Evolutionary conservation across 495 filamentous ascomycete species (phyloP), one percentile per base, ranked within the genome.

Genomic region (Xylaria flabelliformis): DNA sequence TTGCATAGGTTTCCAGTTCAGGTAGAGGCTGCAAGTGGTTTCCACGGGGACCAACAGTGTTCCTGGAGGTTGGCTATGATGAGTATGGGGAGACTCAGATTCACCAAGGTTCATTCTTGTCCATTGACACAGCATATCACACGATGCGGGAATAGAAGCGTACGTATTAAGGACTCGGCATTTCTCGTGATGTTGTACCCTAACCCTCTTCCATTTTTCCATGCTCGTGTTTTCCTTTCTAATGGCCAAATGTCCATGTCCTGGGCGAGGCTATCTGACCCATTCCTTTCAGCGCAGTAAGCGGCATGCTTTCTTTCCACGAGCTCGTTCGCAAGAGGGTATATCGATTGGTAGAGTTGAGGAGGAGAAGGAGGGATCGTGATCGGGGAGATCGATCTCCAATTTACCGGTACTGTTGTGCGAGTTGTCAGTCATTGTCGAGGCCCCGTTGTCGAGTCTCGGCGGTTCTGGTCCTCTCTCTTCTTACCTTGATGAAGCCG

Each of bases 401-500:
- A 21, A 62, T 69, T 69, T 69, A 69, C 67, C 67, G 67, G 67
- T 69, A 69, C 67, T 69, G 26, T 21, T 4, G n/a, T 8, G 46
- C 13, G n/a, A 34, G 58, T 2, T 39, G 58, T 61, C 32, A 61
- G 58, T 10, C 17, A 61, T 36, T 2, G 58, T 61, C 58, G 53
- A 1, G 24, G 3, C 8, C 36, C 51, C 51, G 12, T 24, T 13
- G 21, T 55, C 51, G 51, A 55, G 29, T 12, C 8, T 2, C 15
- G 29, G 8, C 17, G 55, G 26, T 34, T 50, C 48, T 21, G 6
- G 48, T 10, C n/a, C 6, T 51, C 19, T 17, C 26, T 46, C 53
- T 59, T 36, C 55, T 61, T 39, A 95, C 95, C 94, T 99, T 98
- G 86, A 91, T 87, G 89, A 99, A 99, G 79, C 96, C 96, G 85